These are phyloP conservation scores for Saposhnikovia divaricata DNA, from an alignment of 129 eudicot genomes.

Conservation along the genomic window DNA sequence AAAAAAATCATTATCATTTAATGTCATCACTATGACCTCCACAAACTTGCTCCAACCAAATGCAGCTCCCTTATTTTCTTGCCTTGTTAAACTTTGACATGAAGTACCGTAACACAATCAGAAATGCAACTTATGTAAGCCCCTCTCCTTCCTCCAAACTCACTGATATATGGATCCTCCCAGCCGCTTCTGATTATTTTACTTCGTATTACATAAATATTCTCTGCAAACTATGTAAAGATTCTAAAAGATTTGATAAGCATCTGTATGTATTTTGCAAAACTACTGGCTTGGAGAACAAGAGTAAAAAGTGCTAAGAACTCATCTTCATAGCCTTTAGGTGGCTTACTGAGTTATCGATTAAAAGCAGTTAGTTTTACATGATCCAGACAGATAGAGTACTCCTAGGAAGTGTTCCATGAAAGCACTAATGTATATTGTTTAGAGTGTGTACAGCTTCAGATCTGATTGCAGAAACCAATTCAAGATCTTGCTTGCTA, in stretches of 20 bases:
- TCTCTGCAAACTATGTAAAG: too few relatives aligned
- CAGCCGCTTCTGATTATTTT: too few relatives aligned
- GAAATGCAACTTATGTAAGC: not conserved
- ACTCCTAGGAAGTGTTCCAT: not conserved
- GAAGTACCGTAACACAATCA: too few relatives aligned
- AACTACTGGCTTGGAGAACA: not conserved
- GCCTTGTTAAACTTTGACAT: not conserved
- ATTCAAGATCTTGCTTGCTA: constrained; percentile 1
- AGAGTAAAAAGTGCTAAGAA: not conserved
- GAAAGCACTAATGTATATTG: not conserved
- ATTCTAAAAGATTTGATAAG: too few relatives aligned
- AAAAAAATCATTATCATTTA: too few relatives aligned
- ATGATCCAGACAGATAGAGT: not conserved
- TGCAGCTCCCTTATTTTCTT: too few relatives aligned
- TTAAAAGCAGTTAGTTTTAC: too few relatives aligned
- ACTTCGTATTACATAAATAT: too few relatives aligned
- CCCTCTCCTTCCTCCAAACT: too few relatives aligned
- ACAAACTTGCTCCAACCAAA: not conserved
- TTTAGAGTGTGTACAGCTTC: not conserved
- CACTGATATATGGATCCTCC: too few relatives aligned
- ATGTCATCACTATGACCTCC: not conserved
- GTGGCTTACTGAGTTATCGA: not conserved
- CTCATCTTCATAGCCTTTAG: not conserved
- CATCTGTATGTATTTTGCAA: not conserved
- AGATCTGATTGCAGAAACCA: constrained; percentile 2